Evolutionary conservation across 1,139 yeast genomes (phyloP).

Genomic region (Taphrina populina): DNA sequence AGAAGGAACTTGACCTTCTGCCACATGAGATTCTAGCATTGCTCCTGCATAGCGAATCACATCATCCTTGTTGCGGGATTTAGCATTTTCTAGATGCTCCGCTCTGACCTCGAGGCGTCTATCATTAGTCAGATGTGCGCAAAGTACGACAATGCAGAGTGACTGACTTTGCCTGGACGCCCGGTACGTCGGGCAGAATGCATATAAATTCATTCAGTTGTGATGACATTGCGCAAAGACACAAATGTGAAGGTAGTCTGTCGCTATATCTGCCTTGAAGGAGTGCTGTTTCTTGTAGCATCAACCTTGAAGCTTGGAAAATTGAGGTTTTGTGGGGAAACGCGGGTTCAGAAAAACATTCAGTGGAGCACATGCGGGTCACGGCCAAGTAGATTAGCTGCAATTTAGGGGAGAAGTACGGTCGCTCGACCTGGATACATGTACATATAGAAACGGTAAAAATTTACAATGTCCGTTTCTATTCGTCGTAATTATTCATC

Average conservation of each 20-base stretch:
- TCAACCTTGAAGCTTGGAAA: too few relatives aligned
- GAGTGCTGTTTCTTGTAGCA: too few relatives aligned
- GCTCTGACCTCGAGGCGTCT: constrained; percentile 25
- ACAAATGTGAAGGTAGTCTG: too few relatives aligned
- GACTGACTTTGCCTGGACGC: constrained; percentile 26
- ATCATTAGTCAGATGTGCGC: not conserved
- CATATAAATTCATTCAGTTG: constrained; percentile 10
- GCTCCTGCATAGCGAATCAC: constrained; percentile 19
- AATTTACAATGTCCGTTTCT: too few relatives aligned
- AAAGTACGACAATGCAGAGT: not conserved
- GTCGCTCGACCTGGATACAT: too few relatives aligned
- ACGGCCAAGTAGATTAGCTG: not conserved
- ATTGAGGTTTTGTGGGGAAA: too few relatives aligned
- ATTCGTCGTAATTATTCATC: too few relatives aligned
- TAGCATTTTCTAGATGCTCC: constrained; percentile 20
- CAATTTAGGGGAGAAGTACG: not conserved
- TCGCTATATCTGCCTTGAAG: too few relatives aligned
- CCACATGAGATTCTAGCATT: constrained; percentile 46
- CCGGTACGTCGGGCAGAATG: constrained; percentile 25
- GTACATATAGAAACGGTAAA: too few relatives aligned
- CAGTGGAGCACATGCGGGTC: too few relatives aligned
- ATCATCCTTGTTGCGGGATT: constrained; percentile 1
- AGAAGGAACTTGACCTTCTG: constrained; percentile 51
- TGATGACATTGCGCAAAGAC: too few relatives aligned
- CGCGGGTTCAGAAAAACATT: too few relatives aligned